A percentile compares a stretch with the other conserved stretches of the same genome.
These are phyloP conservation scores for Fusarium falciforme DNA, from an alignment of 2,329 filamentous ascomycete species.

Conservation along the genomic window DNA sequence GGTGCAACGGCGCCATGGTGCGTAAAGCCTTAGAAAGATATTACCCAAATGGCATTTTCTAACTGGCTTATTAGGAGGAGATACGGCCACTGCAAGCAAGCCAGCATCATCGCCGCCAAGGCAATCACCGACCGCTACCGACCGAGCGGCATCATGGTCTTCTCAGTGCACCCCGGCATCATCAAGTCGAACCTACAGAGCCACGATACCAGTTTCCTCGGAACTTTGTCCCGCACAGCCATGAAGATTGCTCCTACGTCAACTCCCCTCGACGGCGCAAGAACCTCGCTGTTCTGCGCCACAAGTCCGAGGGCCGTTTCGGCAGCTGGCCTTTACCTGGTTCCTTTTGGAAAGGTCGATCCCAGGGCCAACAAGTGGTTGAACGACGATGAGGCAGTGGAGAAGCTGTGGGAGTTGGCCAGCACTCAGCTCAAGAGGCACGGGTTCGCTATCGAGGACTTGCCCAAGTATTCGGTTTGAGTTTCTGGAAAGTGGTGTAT, in stretches of 20 bases:
- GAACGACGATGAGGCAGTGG: slow-evolving; percentile 25
- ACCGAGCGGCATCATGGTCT: slow-evolving; percentile 36
- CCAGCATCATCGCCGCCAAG: slow-evolving; percentile 32
- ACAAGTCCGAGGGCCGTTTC: slow-evolving; percentile 21
- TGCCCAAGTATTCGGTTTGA: slow-evolving; percentile 2
- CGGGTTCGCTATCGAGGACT: slow-evolving; percentile 10
- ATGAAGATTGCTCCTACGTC: slow-evolving; percentile 25
- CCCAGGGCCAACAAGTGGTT: slow-evolving; percentile 33
- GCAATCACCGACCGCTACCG: slow-evolving; percentile 35
- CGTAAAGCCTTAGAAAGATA: fast-evolving
- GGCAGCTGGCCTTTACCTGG: slow-evolving; percentile 25
- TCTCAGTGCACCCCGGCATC: slow-evolving; percentile 39
- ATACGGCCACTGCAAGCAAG: slow-evolving; percentile 40
- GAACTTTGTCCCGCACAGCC: slow-evolving; percentile 20
- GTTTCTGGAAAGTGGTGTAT: neutral
- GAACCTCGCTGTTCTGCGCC: slow-evolving; percentile 39
- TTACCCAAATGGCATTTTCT: fast-evolving
- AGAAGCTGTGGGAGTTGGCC: slow-evolving; percentile 24
- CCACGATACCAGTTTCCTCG: slow-evolving; percentile 23
- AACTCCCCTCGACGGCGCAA: slow-evolving; percentile 33
- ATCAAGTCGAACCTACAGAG: slow-evolving; percentile 36
- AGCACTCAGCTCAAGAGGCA: slow-evolving; percentile 11
- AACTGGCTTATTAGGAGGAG: slow-evolving; percentile 12
- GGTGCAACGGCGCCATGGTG: slow-evolving; percentile 35
- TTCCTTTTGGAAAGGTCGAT: slow-evolving; percentile 34